Evolutionary conservation across 352 stramenopile species (phyloP), one percentile per base, ranked within the genome.

Genomic region (Nothophytophthora sp.): DNA sequence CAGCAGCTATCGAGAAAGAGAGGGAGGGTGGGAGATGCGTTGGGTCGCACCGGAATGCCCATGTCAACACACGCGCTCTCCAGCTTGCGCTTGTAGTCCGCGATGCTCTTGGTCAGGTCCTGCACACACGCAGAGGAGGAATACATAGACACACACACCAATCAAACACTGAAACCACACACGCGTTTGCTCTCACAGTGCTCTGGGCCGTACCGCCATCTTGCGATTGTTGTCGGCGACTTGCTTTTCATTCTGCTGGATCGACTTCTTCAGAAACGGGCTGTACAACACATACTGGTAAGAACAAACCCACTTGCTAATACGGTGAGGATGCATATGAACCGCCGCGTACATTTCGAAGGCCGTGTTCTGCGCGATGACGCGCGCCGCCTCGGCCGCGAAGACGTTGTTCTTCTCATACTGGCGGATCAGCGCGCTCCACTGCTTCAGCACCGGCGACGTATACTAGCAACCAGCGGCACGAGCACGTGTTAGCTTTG

Each of bases 401-500:
- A 88, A 92, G 15, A 92, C 58, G 50, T 89, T 88, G 56, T 88
- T 81, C 53, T 85, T 89, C 60, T 92, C 80, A 63, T 92, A 92
- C 50, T 76, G 58, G 6, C 70, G 76, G 35, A 90, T 64, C 42
- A 92, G 50, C 16, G 76, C 79, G 18, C 58, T 62, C 82, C 82
- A 92, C 12, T 76, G 67, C 55, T 86, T 90, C 23, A 91, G 63
- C 48, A 88, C 60, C 0, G 77, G 77, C 38, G 82, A 92, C 36
- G 77, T 88, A 53, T 89, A 91, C 82, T 90, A 61, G 4, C 22
- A 56, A 6, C 28, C 37, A 11, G 0, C 35, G 25, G 16, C 19
- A 38, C 1, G 16, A 39, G 9, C 20, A 39, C n/a, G n/a, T 13
- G 23, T 59, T 29, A 52, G 24, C 11, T 30, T 6, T 30, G 27